phyloP scores from a whole-genome alignment of 164 flowering plant species.

The Tinospora cordifolia region DNA sequence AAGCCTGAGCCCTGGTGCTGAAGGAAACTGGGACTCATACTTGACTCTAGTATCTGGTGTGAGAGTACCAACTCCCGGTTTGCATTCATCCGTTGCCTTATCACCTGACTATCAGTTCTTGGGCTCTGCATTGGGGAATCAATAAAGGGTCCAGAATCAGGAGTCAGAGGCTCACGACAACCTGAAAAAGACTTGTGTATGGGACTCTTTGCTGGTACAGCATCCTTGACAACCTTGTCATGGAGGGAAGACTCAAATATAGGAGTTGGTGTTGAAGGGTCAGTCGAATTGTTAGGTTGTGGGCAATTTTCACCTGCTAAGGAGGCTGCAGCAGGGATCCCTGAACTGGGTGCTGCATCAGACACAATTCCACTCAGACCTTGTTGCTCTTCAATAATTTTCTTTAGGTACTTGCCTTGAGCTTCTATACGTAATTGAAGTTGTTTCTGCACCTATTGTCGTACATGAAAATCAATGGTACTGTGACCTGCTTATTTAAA shows the following conservation, averaged over 20 bases:
- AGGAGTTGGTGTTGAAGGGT: conserved; percentile 76
- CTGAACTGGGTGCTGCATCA: conserved; percentile 41
- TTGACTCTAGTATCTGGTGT: conserved; percentile 70
- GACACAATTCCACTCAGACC: conserved; percentile 59
- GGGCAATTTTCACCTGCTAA: conserved; percentile 36
- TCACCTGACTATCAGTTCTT: conserved; percentile 35
- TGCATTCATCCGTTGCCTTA: conserved; percentile 36
- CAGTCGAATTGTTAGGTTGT: conserved; percentile 49
- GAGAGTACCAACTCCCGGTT: conserved; percentile 40
- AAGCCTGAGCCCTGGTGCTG: neutral
- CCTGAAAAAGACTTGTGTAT: conserved; percentile 69
- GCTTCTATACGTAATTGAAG: conserved; percentile 93
- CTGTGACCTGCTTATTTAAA: no score
- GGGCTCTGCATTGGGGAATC: conserved; percentile 37
- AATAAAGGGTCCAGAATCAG: conserved; percentile 61
- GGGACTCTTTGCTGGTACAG: conserved; percentile 36
- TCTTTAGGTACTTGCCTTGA: conserved; percentile 89
- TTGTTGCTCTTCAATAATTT: conserved; percentile 92
- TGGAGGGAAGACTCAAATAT: conserved; percentile 54
- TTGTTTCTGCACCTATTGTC: conserved; percentile 81
- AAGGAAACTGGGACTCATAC: conserved; percentile 36
- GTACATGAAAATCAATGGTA: no score
- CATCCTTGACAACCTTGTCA: conserved; percentile 39
- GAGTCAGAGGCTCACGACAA: conserved; percentile 72
- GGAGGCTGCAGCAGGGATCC: conserved; percentile 16